These are phyloP conservation scores for Corylus avellana DNA, from an alignment of 306 rosid species.

Conservation along the genomic window DNA sequence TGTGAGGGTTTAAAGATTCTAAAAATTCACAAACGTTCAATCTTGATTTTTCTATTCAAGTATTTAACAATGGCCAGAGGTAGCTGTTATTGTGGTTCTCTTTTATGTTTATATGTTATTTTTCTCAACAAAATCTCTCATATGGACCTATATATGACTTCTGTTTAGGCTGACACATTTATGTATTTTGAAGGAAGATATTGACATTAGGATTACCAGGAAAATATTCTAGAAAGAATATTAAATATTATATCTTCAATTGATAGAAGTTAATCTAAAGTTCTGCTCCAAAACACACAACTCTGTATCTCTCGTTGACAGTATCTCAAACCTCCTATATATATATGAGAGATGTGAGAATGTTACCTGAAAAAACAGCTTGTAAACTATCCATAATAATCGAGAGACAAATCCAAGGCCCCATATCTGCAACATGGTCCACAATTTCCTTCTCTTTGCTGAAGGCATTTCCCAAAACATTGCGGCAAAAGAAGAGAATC, in stretches of 20 bases:
- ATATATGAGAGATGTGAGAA: not conserved
- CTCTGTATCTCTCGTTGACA: not conserved
- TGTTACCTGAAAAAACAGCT: not conserved
- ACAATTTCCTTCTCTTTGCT: not conserved
- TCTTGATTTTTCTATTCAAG: too few relatives aligned
- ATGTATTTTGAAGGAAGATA: too few relatives aligned
- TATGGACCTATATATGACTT: too few relatives aligned
- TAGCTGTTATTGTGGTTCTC: too few relatives aligned
- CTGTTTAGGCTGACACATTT: too few relatives aligned
- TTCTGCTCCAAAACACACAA: not conserved
- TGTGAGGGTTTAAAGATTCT: too few relatives aligned
- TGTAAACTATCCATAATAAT: not conserved
- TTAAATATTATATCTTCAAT: not conserved
- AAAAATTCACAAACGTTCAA: too few relatives aligned
- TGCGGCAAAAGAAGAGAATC: not conserved
- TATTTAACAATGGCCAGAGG: too few relatives aligned
- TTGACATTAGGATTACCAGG: not conserved
- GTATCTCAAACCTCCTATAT: not conserved
- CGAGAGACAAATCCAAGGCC: slow-evolving; percentile 22
- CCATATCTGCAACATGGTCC: not conserved
- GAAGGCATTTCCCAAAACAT: not conserved
- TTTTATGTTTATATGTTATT: too few relatives aligned
- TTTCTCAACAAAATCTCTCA: too few relatives aligned
- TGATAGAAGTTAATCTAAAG: not conserved
- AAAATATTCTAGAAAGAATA: not conserved